A percentile compares a stretch with the other conserved stretches of the same genome.
These are phyloP conservation scores for Penicillium janthinellum DNA, from an alignment of 2,329 filamentous ascomycete species.

Conservation along the genomic window DNA sequence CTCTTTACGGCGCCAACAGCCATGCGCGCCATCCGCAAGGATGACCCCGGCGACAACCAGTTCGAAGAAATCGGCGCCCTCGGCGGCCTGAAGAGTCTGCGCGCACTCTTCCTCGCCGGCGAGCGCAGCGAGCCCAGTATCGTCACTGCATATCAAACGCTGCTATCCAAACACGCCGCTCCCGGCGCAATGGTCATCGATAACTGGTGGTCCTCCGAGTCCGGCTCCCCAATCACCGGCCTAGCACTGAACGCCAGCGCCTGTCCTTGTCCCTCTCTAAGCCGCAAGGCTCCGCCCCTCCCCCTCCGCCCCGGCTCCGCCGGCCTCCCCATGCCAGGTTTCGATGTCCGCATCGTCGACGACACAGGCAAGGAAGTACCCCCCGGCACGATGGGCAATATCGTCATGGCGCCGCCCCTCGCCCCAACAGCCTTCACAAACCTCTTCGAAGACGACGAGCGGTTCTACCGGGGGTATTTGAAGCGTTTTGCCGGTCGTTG, in stretches of 20 bases:
- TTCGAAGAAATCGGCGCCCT: constrained; percentile 65
- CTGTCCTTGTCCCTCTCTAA: background rate
- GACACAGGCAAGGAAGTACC: constrained; percentile 73
- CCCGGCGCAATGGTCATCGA: constrained; percentile 65
- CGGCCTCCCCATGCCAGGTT: constrained; percentile 88
- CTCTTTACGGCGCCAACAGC: constrained; percentile 88
- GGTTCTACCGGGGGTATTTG: constrained; percentile 84
- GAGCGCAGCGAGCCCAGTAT: constrained; percentile 88
- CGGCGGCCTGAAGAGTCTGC: constrained; percentile 71
- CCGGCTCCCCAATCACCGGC: constrained; percentile 68
- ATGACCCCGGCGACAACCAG: constrained; percentile 73
- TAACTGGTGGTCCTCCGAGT: constrained; percentile 76
- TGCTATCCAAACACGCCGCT: constrained; percentile 68
- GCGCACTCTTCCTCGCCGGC: constrained; percentile 80
- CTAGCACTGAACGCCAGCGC: constrained; percentile 56
- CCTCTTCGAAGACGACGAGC: constrained; percentile 80
- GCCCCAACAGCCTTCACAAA: constrained; percentile 85
- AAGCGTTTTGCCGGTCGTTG: constrained; percentile 78
- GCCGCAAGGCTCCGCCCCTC: constrained; percentile 48
- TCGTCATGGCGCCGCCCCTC: constrained; percentile 79
- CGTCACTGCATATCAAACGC: constrained; percentile 74
- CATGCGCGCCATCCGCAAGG: constrained; percentile 80
- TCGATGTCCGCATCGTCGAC: constrained; percentile 82
- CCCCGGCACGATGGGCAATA: constrained; percentile 83
- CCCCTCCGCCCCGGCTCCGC: constrained; percentile 80